Conservation (phyloP, 805 yeast genomes). For the Suhomyces emberorum region DNA sequence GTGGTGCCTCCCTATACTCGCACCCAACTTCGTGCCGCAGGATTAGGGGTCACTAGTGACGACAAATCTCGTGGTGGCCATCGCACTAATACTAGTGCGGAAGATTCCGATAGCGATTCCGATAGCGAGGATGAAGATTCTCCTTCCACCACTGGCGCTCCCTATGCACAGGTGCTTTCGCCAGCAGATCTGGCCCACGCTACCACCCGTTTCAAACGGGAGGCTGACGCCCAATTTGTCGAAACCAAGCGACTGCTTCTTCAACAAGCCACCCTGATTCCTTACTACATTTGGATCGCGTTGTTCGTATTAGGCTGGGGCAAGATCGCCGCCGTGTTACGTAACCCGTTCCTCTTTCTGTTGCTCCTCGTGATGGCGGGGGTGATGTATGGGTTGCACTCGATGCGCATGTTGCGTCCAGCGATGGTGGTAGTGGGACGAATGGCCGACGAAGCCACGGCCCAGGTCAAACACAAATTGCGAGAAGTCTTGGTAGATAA, state of each 20-base stretch:
- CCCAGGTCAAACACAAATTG: constrained; percentile 57
- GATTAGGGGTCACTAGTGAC: constrained; percentile 20
- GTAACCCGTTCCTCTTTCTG: constrained; percentile 81
- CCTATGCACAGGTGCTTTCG: constrained; percentile 39
- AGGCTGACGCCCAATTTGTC: constrained; percentile 72
- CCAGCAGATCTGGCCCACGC: constrained; percentile 1
- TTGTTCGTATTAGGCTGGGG: constrained; percentile 88
- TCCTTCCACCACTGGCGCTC: constrained; percentile 46
- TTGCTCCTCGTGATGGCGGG: constrained; percentile 56
- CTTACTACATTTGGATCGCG: constrained; percentile 73
- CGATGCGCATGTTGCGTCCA: constrained; percentile 74
- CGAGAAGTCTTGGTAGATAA: constrained; percentile 53
- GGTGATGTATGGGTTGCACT: constrained; percentile 63
- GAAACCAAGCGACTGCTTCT: constrained; percentile 88
- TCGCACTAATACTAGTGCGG: constrained; percentile 29
- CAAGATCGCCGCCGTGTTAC: constrained; percentile 82
- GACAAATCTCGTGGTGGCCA: constrained; percentile 19
- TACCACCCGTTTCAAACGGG: constrained; percentile 57
- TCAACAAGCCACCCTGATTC: constrained; percentile 74
- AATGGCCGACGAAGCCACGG: constrained; percentile 53
- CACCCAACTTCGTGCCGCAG: constrained; percentile 16
- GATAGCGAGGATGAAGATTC: constrained; percentile 16
- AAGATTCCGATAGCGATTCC: constrained; percentile 25
- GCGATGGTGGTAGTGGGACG: constrained; percentile 57
- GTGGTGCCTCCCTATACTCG: constrained; percentile 56